Evolutionary conservation across 2,329 filamentous ascomycete species (phyloP).

Genomic region (Phyllosticta citribraziliensis): DNA sequence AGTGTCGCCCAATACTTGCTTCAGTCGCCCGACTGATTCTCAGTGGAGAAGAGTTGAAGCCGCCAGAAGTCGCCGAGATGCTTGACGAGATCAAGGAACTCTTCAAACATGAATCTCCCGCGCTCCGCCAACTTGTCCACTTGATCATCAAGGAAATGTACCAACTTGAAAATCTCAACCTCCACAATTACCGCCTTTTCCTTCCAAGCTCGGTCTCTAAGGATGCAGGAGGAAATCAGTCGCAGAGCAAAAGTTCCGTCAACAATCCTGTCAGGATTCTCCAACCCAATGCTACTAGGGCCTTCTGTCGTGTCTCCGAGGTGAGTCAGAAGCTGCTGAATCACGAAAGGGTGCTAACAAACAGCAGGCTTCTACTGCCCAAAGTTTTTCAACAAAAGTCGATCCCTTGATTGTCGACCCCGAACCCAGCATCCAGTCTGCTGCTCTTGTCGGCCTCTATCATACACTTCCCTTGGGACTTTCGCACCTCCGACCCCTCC

Average conservation of each 20-base stretch:
- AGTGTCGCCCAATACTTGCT: conserved; percentile 93
- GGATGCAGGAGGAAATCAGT: background rate
- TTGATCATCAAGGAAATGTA: conserved; percentile 96
- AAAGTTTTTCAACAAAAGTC: conserved; percentile 95
- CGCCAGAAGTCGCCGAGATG: conserved; percentile 76
- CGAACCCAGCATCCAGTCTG: conserved; percentile 92
- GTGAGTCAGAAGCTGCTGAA: conserved; percentile 42
- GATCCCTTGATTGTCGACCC: conserved; percentile 99
- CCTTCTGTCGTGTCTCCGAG: conserved; percentile 93
- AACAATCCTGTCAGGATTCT: background rate
- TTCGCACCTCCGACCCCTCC: background rate
- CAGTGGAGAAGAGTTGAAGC: conserved; percentile 57
- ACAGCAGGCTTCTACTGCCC: conserved; percentile 75
- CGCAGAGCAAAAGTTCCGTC: no score
- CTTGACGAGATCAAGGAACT: conserved; percentile 98
- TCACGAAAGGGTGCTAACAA: conserved; percentile 11
- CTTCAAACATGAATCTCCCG: conserved; percentile 99
- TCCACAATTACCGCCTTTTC: no score
- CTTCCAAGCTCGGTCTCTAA: background rate
- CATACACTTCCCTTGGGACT: conserved; percentile 80
- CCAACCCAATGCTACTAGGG: conserved; percentile 81
- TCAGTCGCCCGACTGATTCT: conserved; percentile 96
- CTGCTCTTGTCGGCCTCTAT: conserved; percentile 91
- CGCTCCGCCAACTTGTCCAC: conserved; percentile 97
- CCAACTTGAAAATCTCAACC: conserved; percentile 29